phyloP scores from a whole-genome alignment of 2,329 filamentous ascomycete species.

The Botryotinia globosa region DNA sequence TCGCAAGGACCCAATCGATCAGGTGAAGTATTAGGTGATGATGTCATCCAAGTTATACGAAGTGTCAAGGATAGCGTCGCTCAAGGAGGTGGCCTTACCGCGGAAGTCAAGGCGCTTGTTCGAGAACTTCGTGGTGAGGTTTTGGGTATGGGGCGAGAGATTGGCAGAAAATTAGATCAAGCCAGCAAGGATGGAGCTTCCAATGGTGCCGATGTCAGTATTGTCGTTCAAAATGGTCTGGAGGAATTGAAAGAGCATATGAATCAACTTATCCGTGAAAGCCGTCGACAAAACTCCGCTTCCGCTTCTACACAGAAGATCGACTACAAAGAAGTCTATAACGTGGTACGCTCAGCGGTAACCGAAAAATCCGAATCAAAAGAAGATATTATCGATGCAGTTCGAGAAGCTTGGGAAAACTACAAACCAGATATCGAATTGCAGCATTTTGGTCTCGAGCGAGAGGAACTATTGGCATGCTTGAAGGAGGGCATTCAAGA shows the following conservation, averaged over 20 bases:
- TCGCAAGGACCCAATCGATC: slow-evolving; percentile 17
- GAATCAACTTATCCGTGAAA: slow-evolving; percentile 73
- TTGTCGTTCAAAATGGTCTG: slow-evolving; percentile 76
- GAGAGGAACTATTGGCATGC: slow-evolving; percentile 85
- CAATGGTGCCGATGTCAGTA: slow-evolving; percentile 58
- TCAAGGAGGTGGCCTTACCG: slow-evolving; percentile 83
- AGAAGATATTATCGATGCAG: slow-evolving; percentile 82
- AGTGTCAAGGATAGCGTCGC: slow-evolving; percentile 89
- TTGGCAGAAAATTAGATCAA: slow-evolving; percentile 82
- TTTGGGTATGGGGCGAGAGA: slow-evolving; percentile 87
- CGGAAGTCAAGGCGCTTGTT: slow-evolving; percentile 86
- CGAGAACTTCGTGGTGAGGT: slow-evolving; percentile 89
- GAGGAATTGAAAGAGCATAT: slow-evolving; percentile 82
- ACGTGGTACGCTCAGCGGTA: slow-evolving; percentile 73
- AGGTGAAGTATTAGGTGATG: slow-evolving; percentile 64
- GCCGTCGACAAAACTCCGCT: slow-evolving; percentile 64
- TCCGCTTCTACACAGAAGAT: slow-evolving; percentile 59
- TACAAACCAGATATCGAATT: slow-evolving; percentile 93
- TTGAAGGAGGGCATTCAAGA: slow-evolving; percentile 81
- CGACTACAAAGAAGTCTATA: slow-evolving; percentile 83
- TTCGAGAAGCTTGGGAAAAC: slow-evolving; percentile 87
- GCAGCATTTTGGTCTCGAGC: slow-evolving; percentile 84
- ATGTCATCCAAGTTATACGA: slow-evolving; percentile 77
- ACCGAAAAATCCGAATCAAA: slow-evolving; percentile 57
- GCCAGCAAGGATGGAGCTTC: slow-evolving; percentile 49